Percentiles rank a stretch among this genome's conserved stretches.
Evolutionary conservation across 495 filamentous ascomycete species (phyloP).

Genomic region (Xanthoparmelia taractica): DNA sequence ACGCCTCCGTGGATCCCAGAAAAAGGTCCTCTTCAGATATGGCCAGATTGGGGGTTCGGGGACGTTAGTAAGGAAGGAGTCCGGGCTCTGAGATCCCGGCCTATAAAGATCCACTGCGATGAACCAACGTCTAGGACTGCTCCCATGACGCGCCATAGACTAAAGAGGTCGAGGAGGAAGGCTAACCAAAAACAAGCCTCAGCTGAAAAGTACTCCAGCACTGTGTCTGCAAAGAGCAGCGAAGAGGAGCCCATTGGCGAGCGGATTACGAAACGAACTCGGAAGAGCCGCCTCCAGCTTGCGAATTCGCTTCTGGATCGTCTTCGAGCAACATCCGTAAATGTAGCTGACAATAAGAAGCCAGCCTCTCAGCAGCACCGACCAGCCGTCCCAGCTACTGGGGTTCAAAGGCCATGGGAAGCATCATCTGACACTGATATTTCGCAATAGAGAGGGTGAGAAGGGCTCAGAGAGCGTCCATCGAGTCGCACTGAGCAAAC

Average conservation of each 20-base stretch:
- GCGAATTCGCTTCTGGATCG: neutral
- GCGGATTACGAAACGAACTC: neutral
- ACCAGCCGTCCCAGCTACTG: neutral
- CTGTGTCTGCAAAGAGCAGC: neutral
- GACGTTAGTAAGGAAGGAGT: neutral
- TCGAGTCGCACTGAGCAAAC: neutral
- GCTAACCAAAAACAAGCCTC: neutral
- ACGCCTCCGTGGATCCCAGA: neutral
- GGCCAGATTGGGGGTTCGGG: neutral
- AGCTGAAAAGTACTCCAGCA: neutral
- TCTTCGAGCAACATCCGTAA: neutral
- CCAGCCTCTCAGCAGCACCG: neutral
- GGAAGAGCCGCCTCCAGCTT: neutral
- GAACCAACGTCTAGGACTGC: neutral
- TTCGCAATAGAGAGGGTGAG: neutral
- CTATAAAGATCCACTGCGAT: neutral
- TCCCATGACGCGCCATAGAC: neutral
- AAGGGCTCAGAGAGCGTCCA: neutral
- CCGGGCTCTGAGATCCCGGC: neutral
- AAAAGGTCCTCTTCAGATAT: neutral
- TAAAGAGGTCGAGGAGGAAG: neutral
- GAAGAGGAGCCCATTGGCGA: neutral
- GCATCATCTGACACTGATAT: neutral
- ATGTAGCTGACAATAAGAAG: neutral
- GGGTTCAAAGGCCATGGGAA: neutral